phyloP scores from a whole-genome alignment of 306 rosid species.

The Citrullus amarus region DNA sequence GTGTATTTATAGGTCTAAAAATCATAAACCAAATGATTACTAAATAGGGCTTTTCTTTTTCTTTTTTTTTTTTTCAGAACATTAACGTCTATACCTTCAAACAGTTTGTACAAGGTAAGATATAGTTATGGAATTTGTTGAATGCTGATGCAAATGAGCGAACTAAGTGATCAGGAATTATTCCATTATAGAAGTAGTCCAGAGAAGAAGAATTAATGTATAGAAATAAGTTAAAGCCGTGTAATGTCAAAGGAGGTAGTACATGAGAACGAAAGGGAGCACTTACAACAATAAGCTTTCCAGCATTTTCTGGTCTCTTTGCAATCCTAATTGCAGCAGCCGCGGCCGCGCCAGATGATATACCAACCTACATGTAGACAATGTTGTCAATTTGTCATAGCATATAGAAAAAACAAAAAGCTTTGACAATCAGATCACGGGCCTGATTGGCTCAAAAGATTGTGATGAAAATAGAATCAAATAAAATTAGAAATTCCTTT shows the following conservation, averaged over 20 bases:
- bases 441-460: not conserved
- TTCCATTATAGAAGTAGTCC: not conserved
- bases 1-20: too few relatives aligned
- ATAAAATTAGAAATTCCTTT: not conserved
- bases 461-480: not conserved
- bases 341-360: conserved; percentile 93
- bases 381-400: not conserved
- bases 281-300: conserved; percentile 93
- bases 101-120: not conserved
- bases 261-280: not conserved
- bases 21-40: too few relatives aligned
- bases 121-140: not conserved
- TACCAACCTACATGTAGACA: conserved; percentile 57
- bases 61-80: not conserved
- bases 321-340: conserved; percentile 84
- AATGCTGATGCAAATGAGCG: not conserved
- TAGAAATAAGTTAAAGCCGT: not conserved
- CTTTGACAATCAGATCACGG: not conserved
- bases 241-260: not conserved
- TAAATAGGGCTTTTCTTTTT: too few relatives aligned
- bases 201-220: not conserved
- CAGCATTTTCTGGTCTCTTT: conserved; percentile 71
- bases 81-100: not conserved
- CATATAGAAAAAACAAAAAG: not conserved
- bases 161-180: not conserved